Evolutionary conservation across 225 moss, liverwort and hornwort species (phyloP).

Genomic region (Anthoceros angustus): DNA sequence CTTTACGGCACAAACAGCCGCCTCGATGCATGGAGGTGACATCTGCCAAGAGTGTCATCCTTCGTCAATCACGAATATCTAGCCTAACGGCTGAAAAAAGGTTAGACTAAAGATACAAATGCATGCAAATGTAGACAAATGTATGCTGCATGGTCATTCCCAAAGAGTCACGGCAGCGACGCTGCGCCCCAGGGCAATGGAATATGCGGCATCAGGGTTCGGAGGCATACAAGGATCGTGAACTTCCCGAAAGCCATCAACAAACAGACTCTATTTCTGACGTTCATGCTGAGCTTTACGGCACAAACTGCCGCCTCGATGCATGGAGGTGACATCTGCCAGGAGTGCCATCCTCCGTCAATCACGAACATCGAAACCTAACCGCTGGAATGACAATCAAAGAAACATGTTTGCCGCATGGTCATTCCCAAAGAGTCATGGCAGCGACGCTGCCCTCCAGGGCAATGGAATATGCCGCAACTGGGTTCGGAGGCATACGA

Average conservation of each 20-base stretch:
- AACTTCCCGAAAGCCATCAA: not conserved
- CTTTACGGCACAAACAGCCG: not conserved
- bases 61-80: not conserved
- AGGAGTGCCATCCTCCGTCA: not conserved
- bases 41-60: not conserved
- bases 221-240: not conserved
- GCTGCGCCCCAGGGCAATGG: constrained; percentile 47
- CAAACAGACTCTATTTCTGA: not conserved
- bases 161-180: constrained; percentile 37
- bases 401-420: constrained; percentile 4
- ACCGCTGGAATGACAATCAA: too few species aligned
- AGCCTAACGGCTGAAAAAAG: not conserved
- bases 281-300: not conserved
- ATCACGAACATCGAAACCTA: not conserved
- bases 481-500: not conserved
- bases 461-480: constrained; percentile 39
- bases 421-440: constrained; percentile 31
- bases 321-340: constrained; percentile 2
- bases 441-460: constrained; percentile 53
- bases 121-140: too few species aligned
- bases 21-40: not conserved
- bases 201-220: constrained; percentile 19
- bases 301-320: not conserved
- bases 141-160: constrained; percentile 23
- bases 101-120: too few species aligned